Conservation (phyloP, 805 yeast species). For the Wickerhamiella cacticola region DNA sequence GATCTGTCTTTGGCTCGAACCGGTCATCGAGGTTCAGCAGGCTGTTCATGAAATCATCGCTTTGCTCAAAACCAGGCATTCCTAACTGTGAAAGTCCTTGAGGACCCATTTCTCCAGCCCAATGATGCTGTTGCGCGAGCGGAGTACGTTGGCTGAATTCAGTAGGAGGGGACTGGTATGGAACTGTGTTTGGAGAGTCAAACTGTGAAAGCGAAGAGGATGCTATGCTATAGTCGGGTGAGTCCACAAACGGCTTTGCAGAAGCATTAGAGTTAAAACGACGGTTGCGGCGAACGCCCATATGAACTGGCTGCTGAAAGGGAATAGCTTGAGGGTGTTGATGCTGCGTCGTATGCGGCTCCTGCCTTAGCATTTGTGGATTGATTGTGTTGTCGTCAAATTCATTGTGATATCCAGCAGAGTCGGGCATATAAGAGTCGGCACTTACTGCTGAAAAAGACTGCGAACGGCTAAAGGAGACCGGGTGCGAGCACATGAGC, state of each 20-base stretch:
- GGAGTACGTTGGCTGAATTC: slow-evolving; percentile 5
- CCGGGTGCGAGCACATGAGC: slow-evolving; percentile 15
- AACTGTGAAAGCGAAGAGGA: slow-evolving; percentile 5
- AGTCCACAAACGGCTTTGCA: slow-evolving; percentile 4
- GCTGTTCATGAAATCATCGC: slow-evolving; percentile 22
- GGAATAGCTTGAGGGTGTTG: slow-evolving; percentile 1
- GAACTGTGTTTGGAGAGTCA: slow-evolving; percentile 10
- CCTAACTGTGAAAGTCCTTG: slow-evolving; percentile 4
- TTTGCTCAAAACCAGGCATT: slow-evolving; percentile 14
- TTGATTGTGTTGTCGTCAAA: slow-evolving; percentile 17
- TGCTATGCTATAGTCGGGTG: slow-evolving; percentile 6
- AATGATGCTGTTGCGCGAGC: slow-evolving; percentile 5
- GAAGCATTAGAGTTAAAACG: slow-evolving; percentile 9
- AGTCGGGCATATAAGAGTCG: slow-evolving; percentile 39
- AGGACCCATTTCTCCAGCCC: not conserved
- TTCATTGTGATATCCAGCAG: slow-evolving; percentile 29
- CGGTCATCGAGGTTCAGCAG: slow-evolving; percentile 17
- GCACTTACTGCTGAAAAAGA: slow-evolving; percentile 59
- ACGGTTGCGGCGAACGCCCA: slow-evolving; percentile 5
- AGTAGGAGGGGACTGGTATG: slow-evolving; percentile 7
- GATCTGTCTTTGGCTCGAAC: not conserved
- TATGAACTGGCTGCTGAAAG: slow-evolving; percentile 6
- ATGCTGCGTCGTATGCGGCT: not conserved
- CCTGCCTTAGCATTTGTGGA: slow-evolving; percentile 8
- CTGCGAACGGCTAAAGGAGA: slow-evolving; percentile 16